A percentile compares a stretch with the other conserved stretches of the same genome.
Evolutionary conservation across 2,329 filamentous ascomycete species (phyloP).

Genomic region (Intubia oerlemansii): DNA sequence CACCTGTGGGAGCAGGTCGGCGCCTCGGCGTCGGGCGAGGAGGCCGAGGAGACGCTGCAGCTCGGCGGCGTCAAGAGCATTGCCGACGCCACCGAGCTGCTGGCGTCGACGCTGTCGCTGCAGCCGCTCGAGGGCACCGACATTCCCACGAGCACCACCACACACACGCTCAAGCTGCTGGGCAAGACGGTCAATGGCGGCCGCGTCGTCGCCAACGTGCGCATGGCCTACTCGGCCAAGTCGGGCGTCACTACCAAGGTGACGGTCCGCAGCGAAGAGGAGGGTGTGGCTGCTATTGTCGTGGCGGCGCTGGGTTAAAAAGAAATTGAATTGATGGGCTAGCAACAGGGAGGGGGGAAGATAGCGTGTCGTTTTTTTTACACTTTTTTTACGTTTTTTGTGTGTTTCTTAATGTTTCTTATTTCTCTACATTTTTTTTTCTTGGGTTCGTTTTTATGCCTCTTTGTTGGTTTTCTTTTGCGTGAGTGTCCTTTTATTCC

Average conservation of each 20-base stretch:
- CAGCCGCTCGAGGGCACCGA: slow-evolving; percentile 91
- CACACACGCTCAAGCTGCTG: slow-evolving; percentile 86
- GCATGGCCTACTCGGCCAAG: slow-evolving; percentile 89
- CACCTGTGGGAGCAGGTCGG: slow-evolving; percentile 90
- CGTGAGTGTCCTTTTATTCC: no score
- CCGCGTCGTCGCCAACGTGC: slow-evolving; percentile 64
- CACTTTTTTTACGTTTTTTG: slow-evolving; percentile 1
- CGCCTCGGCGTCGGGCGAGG: slow-evolving; percentile 63
- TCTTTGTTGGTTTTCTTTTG: no score
- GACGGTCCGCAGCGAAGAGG: slow-evolving; percentile 76
- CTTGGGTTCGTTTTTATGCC: no score
- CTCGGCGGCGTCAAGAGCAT: slow-evolving; percentile 80
- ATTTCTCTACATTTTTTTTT: not conserved
- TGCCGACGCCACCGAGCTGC: slow-evolving; percentile 79
- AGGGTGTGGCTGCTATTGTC: slow-evolving; percentile 67
- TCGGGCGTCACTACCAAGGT: slow-evolving; percentile 93
- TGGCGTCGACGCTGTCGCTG: slow-evolving; percentile 68
- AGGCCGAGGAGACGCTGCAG: slow-evolving; percentile 79
- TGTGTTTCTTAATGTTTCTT: slow-evolving; percentile 1
- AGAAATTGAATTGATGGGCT: not conserved
- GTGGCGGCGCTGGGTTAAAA: slow-evolving; percentile 62
- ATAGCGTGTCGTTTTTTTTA: not conserved
- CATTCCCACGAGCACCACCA: slow-evolving; percentile 67
- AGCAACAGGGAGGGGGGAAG: no score
- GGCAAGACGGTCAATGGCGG: slow-evolving; percentile 88